Base-by-base conservation (phyloP, 108 stramenopile genomes). In the Cyclotella baltica region DNA sequence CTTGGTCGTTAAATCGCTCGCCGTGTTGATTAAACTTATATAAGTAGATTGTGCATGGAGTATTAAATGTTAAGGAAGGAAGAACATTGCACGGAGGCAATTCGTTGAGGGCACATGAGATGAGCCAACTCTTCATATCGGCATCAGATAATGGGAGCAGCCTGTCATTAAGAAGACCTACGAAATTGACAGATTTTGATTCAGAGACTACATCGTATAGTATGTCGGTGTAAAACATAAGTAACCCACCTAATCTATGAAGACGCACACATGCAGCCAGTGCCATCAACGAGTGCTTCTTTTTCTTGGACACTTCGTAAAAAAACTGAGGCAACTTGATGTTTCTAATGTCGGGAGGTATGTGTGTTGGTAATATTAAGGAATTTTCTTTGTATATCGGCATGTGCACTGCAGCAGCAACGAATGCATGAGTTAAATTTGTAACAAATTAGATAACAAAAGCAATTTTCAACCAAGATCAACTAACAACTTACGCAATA, bases 191-290 rank as follows among this genome's bases (percentile, higher is more conserved):
- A n/a, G n/a, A n/a, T n/a, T n/a, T n/a, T n/a, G n/a, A n/a, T n/a
- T n/a, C n/a, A n/a, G n/a, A n/a, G n/a, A n/a, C n/a, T n/a, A n/a
- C n/a, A n/a, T n/a, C n/a, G n/a, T n/a, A n/a, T n/a, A n/a, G n/a
- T n/a, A n/a, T n/a, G n/a, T n/a, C n/a, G n/a, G n/a, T n/a, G n/a
- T n/a, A n/a, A n/a, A n/a, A n/a, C n/a, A n/a, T n/a, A n/a, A n/a
- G n/a, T n/a, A n/a, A n/a, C n/a, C n/a, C n/a, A n/a, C n/a, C n/a
- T 15, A 71, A 51, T 38, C 73, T 72, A 67, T 90, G 84, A 52
- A 90, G 81, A 19, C 89, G 80, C 13, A 88, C 86, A 53, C 87
- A 88, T 52, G 89, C 89, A 57, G 86, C 81, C 28, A 90, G 51
- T 65, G 86, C 69, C 61, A 90, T 50, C 38, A 88, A 16, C 29